phyloP scores from a whole-genome alignment of 805 yeast genomes.

The Clavispora vitiphila region DNA sequence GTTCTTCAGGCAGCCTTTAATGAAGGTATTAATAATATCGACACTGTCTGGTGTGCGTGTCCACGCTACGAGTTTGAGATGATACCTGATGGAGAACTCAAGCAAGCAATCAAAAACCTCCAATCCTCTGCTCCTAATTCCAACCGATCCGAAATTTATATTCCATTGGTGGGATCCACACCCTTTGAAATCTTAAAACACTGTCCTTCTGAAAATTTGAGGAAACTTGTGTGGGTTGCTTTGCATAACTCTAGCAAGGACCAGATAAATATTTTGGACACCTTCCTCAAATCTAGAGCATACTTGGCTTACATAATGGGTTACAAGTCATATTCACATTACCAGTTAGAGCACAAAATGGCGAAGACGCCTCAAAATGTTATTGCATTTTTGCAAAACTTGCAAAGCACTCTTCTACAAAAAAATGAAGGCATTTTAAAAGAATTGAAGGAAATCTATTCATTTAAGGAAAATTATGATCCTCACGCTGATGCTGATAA shows the following conservation, averaged over 20 bases:
- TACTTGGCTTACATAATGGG: constrained; percentile 72
- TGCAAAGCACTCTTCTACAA: constrained; percentile 45
- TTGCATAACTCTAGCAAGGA: constrained; percentile 59
- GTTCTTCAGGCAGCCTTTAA: constrained; percentile 74
- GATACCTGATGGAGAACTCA: constrained; percentile 19
- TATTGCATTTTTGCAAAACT: constrained; percentile 54
- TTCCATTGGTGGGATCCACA: constrained; percentile 49
- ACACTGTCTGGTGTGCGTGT: constrained; percentile 34
- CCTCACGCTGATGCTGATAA: constrained; percentile 26
- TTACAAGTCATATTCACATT: constrained; percentile 62
- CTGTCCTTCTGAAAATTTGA: constrained; percentile 49
- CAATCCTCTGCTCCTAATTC: constrained; percentile 21
- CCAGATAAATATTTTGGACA: constrained; percentile 58
- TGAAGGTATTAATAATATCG: constrained; percentile 38
- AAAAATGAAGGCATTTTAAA: constrained; percentile 39
- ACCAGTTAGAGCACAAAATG: constrained; percentile 87
- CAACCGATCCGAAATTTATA: constrained; percentile 4
- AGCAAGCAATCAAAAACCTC: constrained; percentile 21
- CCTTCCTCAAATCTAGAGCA: constrained; percentile 61
- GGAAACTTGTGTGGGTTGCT: constrained; percentile 71
- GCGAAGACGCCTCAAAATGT: constrained; percentile 79
- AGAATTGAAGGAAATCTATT: constrained; percentile 52
- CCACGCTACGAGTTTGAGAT: constrained; percentile 25
- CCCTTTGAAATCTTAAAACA: constrained; percentile 62
- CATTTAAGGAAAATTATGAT: constrained; percentile 18